Evolutionary conservation across 2,329 filamentous ascomycete species (phyloP).

Genomic region (Boeremia exigua): DNA sequence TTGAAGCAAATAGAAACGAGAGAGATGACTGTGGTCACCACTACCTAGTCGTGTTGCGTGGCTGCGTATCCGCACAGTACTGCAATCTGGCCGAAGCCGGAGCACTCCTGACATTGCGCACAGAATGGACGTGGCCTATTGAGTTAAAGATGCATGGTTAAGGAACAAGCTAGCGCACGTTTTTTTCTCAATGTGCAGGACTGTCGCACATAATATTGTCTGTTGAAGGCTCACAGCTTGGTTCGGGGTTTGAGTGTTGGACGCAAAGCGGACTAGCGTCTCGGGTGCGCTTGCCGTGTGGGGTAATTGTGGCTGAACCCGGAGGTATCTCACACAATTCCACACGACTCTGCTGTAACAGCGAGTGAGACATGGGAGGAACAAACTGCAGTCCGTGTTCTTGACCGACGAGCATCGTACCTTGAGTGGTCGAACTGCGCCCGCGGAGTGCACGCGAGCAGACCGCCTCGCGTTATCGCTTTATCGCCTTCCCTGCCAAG

Average conservation of each 20-base stretch:
- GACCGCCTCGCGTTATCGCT: not conserved
- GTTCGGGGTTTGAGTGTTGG: not conserved
- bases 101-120: not conserved
- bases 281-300: slow-evolving; percentile 3
- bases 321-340: slow-evolving; percentile 4
- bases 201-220: no score
- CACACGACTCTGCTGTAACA: slow-evolving; percentile 10
- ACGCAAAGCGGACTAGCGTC: slow-evolving; percentile 1
- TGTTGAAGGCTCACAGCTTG: not conserved
- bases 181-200: not conserved
- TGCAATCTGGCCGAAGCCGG: not conserved
- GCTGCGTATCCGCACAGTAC: not conserved
- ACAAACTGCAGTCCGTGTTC: not conserved
- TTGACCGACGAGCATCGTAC: not conserved
- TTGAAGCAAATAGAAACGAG: no score
- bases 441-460: not conserved
- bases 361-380: not conserved
- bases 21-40: no score
- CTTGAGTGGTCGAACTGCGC: not conserved
- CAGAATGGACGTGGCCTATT: not conserved
- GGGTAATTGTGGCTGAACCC: not conserved
- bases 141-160: not conserved
- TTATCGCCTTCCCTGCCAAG: slow-evolving; percentile 1
- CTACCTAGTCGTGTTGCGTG: no score
- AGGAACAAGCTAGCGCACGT: no score